A percentile compares a stretch with the other conserved stretches of the same genome.
phyloP scores from a whole-genome alignment of 768 basidiomycete species.

The Gloeopeniophorella convolvens region DNA sequence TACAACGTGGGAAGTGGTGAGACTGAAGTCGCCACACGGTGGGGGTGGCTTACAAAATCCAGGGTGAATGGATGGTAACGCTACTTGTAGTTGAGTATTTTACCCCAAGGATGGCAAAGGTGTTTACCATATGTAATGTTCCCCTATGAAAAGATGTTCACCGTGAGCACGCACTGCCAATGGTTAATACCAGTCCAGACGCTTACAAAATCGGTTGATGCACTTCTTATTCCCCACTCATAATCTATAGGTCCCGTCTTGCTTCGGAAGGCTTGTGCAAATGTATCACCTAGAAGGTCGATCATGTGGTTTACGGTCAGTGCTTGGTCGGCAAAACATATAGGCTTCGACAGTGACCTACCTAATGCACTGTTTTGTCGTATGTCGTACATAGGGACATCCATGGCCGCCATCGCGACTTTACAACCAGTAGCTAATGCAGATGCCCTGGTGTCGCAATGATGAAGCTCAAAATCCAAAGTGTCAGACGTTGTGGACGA shows the following conservation, averaged over 20 bases:
- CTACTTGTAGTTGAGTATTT: slow-evolving; percentile 22
- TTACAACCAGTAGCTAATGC: slow-evolving; percentile 61
- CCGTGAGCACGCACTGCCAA: not conserved
- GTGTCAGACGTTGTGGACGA: slow-evolving; percentile 20
- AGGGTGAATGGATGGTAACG: slow-evolving; percentile 66
- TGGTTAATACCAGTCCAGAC: not conserved
- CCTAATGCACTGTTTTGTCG: slow-evolving; percentile 63
- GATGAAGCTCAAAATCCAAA: not conserved
- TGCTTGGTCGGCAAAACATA: too few species aligned
- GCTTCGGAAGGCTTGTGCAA: slow-evolving; percentile 52
- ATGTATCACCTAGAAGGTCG: slow-evolving; percentile 46
- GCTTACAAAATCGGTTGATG: slow-evolving; percentile 81
- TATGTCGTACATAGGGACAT: slow-evolving; percentile 44
- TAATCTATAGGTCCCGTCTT: slow-evolving; percentile 59
- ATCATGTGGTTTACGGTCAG: not conserved
- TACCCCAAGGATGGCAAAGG: not conserved
- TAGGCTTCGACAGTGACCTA: too few species aligned
- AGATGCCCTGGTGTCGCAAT: slow-evolving; percentile 43
- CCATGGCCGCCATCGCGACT: slow-evolving; percentile 33
- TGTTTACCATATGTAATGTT: slow-evolving; percentile 65
- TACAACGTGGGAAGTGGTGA: slow-evolving; percentile 23
- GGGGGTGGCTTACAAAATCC: slow-evolving; percentile 45
- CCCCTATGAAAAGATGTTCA: slow-evolving; percentile 43
- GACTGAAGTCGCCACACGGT: not conserved
- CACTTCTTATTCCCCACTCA: slow-evolving; percentile 59